Base-by-base conservation (phyloP, 805 yeast genomes). In the Candida nonsorbophila region DNA sequence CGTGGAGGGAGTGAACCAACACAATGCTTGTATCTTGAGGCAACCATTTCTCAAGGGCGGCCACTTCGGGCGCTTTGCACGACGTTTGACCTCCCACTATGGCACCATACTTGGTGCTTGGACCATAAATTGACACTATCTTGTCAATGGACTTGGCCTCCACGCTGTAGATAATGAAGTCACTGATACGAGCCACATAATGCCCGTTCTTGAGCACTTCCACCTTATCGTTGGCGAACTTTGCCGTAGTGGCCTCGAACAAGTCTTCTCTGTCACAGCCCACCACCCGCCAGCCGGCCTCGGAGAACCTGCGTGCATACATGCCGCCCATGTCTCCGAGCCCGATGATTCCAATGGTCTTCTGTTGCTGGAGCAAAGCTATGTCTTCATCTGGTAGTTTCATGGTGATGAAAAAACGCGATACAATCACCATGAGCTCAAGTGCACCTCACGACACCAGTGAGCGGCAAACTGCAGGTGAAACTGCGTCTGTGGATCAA, bases 31-130 rank as follows among this genome's bases (percentile, higher is more conserved):
- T 80, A 57, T 92, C 97, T 1, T 45, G 35, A 0, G 97, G 97
- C 18, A 86, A 53, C 41, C 72, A 59, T 25, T 65, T 62, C 44
- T 87, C 96, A 51, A 92, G 84, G 0, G 97, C 95, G 10, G 58
- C 67, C 16, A 92, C 81, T 50, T 92, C 98, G 0, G 94, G 94
- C 15, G 74, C 79, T 49, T 92, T 92, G 58, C 97, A 90, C 7
- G 95, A 84, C 0, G 98, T 88, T 56, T 92, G 98, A 6, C 98
- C 98, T n/a, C 97, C 98, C 4, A 92, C 95, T 23, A 88, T 75
- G 3, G 94, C 82, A 3, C 94, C 94, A 3, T 78, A 58, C 50
- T 90, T 90, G 4, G 95, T 78, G 0, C 90, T 81, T 0, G 95
- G 90, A 0, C 95, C 97, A 55, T 90, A 90, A 21, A 59, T 24